Base-by-base conservation (phyloP, 768 basidiomycete genomes). In the Boletus insuetus region DNA sequence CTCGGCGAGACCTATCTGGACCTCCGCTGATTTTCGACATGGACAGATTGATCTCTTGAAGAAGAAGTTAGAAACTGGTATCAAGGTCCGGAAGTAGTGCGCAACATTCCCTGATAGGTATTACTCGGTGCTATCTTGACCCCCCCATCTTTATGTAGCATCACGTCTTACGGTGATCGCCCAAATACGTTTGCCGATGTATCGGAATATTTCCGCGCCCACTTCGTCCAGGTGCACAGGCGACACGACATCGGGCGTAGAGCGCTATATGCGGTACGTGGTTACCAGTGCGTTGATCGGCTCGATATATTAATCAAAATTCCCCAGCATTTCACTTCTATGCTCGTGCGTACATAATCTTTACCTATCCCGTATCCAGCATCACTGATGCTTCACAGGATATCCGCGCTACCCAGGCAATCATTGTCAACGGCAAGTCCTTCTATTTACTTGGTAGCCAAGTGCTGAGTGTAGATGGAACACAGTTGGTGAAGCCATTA, bases 161-260 rank as follows among this genome's bases (percentile, higher is more conserved):
- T 91, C 69, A 87, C 87, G 32, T 89, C 88, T 49, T 91, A 85
- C 60, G 86, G 85, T 6, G 79, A 87, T 49, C 79, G 89, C 22
- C 77, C 85, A 32, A 91, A 92, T 60, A 81, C 79, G 49, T 89
- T 77, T 67, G 82, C 86, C 61, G 79, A 80, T 19, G 90, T 86
- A 16, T 79, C 89, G 37, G 80, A 84, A 47, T 92, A 93, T 63
- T 92, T 93, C 75, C 82, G 83, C n/a, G 81, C 86, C n/a, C 91
- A 92, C 68, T 93, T 93, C 64, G 73, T 84, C 26, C 87, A 89
- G 58, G 84, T 84, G 12, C 87, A 92, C 67, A 79, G 81, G 63
- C 79, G 81, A 59, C 84, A 85, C 56, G 87, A 89, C 63, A 70
- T 74, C 31, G 76, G 78, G 17, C 76, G 77, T 53, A 79, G 89